These are phyloP conservation scores for Moniliophthora roreri DNA, from an alignment of 1,284 basidiomycete species.

Conservation along the genomic window DNA sequence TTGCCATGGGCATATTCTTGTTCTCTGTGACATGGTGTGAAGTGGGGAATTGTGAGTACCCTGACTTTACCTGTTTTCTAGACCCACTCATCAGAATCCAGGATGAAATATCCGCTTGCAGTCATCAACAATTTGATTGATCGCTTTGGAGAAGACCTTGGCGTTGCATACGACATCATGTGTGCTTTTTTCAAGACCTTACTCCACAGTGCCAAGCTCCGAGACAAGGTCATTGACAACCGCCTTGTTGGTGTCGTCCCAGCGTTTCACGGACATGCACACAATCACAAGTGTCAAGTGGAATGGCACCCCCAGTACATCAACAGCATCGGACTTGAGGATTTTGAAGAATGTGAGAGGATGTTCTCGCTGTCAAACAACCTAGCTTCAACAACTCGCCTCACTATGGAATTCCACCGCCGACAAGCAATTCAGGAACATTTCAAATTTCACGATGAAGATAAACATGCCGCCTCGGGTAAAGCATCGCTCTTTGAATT, in stretches of 20 bases:
- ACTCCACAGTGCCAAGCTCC: constrained; percentile 12
- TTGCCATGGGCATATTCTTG: constrained; percentile 31
- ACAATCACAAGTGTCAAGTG: constrained; percentile 32
- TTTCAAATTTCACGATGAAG: constrained; percentile 20
- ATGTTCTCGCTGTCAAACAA: constrained; percentile 31
- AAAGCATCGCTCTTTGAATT: neutral
- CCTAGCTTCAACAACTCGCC: constrained; percentile 23
- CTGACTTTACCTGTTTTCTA: neutral
- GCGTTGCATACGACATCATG: constrained; percentile 6
- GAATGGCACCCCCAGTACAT: constrained; percentile 29
- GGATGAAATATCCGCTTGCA: constrained; percentile 10
- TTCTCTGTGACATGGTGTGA: constrained; percentile 32
- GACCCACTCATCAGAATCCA: neutral
- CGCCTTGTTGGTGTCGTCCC: constrained; percentile 17
- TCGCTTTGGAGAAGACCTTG: neutral
- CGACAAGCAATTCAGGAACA: constrained; percentile 23
- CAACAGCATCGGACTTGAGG: constrained; percentile 31
- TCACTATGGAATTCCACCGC: constrained; percentile 26
- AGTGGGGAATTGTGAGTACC: constrained; percentile 34
- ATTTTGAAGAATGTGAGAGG: constrained; percentile 31
- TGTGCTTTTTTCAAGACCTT: constrained; percentile 5
- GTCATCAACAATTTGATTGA: constrained; percentile 1
- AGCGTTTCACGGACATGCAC: constrained; percentile 30
- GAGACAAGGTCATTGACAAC: constrained; percentile 23
- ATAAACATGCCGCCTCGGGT: constrained; percentile 20